These are phyloP conservation scores for Agapanthus africanus DNA, from an alignment of 106 monocot genomes.

Conservation along the genomic window DNA sequence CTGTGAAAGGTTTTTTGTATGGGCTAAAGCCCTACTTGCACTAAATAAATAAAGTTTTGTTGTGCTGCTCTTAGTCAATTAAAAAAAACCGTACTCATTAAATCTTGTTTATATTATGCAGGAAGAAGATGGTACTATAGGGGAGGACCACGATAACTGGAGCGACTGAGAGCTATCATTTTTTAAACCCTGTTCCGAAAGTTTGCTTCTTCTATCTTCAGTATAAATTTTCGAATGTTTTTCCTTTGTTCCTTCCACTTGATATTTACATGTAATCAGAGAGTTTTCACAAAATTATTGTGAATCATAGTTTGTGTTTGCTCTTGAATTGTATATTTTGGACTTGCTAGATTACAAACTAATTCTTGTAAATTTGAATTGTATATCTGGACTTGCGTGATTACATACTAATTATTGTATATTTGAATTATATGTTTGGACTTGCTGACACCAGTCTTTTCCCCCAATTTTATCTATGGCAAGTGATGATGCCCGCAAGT, in stretches of 20 bases:
- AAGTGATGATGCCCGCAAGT: too few species aligned
- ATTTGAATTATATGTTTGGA: not conserved
- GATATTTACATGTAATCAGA: not conserved
- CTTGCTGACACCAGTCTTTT: not conserved
- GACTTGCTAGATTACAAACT: too few species aligned
- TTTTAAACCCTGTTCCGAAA: not conserved
- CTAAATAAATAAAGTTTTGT: too few species aligned
- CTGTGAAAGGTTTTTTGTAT: too few species aligned
- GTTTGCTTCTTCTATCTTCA: not conserved
- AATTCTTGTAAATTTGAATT: too few species aligned
- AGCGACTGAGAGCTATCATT: conserved; percentile 15
- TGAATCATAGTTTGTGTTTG: not conserved
- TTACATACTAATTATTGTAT: not conserved
- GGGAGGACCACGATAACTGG: conserved; percentile 42
- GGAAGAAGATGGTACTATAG: conserved; percentile 20
- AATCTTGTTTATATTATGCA: conserved; percentile 14
- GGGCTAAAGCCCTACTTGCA: too few species aligned
- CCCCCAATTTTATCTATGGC: too few species aligned
- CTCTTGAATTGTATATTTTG: not conserved
- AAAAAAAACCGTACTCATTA: too few species aligned
- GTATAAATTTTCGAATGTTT: not conserved
- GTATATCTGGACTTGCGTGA: not conserved
- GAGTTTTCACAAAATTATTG: not conserved
- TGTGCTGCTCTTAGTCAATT: too few species aligned
- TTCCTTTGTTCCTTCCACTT: not conserved